Evolutionary conservation across 768 basidiomycete genomes (phyloP), one percentile per base, ranked within the genome.

Genomic region (Symmetrospora coprosmae): DNA sequence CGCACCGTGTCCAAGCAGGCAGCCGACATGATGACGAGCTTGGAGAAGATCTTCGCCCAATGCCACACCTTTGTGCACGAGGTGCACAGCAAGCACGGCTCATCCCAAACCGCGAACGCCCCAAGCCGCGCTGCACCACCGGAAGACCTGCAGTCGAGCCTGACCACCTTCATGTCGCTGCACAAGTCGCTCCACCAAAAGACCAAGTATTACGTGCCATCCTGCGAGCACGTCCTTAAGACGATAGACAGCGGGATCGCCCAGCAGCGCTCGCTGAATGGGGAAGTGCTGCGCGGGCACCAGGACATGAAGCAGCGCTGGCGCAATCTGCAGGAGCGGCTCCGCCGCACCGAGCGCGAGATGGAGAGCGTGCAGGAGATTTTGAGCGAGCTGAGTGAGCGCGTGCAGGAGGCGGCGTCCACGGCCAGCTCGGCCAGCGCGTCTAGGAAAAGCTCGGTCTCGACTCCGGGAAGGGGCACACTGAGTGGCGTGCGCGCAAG

Each of bases 261-360:
- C 59, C 90, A 94, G 65, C 81, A 91, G 56, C 84, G 89, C 4
- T 96, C 91, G 21, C 91, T 89, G 79, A 97, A 96, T 65, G 92
- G 92, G 1, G 92, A 96, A 74, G 88, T 88, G 33, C 74, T 97
- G 48, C 79, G 91, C 62, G 77, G 88, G 66, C 87, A 87, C 70
- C 84, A 85, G 2, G 91, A 94, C 68, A 87, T 87, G 64, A 84
- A 83, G 19, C 81, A 85, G 66, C 79, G 87, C 48, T 94, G 89
- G 89, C 78, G 79, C 63, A 82, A 78, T 65, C 75, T 94, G 33
- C 79, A 79, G 64, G 86, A 88, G 55, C 80, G 86, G 50, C 88
- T 94, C 66, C 69, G 78, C 21, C 77, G 85, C 59, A 86, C 87
- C 11, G 87, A 91, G 66, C 73, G 76, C 27, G 87, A 90, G 64